Conservation (phyloP, 1,284 basidiomycete species). For the Puccinia coronata region DNA sequence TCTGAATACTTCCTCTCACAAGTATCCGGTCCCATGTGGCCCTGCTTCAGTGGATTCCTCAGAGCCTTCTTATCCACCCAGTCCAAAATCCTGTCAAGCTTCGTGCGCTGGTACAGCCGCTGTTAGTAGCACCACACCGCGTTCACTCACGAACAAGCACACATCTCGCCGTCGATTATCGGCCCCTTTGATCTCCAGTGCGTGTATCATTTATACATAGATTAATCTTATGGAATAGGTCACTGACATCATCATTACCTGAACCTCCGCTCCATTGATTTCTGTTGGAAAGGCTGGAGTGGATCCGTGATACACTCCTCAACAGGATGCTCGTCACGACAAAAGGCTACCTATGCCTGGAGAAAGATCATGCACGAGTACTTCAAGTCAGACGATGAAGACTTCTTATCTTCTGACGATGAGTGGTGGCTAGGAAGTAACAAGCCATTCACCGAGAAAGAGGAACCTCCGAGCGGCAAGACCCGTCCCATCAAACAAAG, state of each 20-base stretch:
- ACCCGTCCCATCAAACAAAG: not conserved
- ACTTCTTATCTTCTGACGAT: slow-evolving; percentile 12
- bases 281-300: not conserved
- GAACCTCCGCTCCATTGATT: not conserved
- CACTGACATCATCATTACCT: no score
- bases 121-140: not conserved
- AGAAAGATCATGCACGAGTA: slow-evolving; percentile 5
- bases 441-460: not conserved
- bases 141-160: not conserved
- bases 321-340: not conserved
- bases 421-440: slow-evolving; percentile 11
- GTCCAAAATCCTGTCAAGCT: not conserved
- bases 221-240: not conserved
- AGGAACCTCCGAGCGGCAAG: slow-evolving; percentile 24
- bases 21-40: not conserved
- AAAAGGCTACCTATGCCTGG: not conserved
- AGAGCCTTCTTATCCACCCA: not conserved
- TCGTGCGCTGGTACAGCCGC: not conserved
- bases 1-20: not conserved
- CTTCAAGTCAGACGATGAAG: slow-evolving; percentile 22
- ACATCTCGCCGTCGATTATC: not conserved
- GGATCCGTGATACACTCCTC: not conserved
- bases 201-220: not conserved
- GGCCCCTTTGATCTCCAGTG: not conserved
- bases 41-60: slow-evolving; percentile 4